These are phyloP conservation scores for Clitoria ternatea DNA, from an alignment of 306 rosid species.

Conservation along the genomic window DNA sequence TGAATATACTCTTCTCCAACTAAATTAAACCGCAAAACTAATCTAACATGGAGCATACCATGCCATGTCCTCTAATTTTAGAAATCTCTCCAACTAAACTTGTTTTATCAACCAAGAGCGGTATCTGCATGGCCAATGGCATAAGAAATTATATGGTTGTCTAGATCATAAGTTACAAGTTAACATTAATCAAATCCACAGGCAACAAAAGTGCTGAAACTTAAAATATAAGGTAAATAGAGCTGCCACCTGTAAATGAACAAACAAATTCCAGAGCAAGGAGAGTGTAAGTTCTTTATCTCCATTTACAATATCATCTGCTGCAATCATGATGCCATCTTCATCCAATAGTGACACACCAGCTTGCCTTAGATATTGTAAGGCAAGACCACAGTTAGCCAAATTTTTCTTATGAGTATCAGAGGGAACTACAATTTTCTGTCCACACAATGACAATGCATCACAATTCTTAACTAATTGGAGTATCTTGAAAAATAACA, in stretches of 20 bases:
- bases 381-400: constrained; percentile 64
- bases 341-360: constrained; percentile 67
- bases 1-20: background rate
- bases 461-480: constrained; percentile 29
- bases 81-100: constrained; percentile 63
- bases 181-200: constrained; percentile 2
- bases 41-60: constrained; percentile 36
- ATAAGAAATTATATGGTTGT: background rate
- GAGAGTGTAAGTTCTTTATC: constrained; percentile 82
- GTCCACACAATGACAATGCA: constrained; percentile 34
- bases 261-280: constrained; percentile 88
- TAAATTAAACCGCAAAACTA: constrained; percentile 3
- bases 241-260: constrained; percentile 66
- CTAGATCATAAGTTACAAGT: constrained; percentile 3
- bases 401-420: constrained; percentile 67
- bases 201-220: background rate
- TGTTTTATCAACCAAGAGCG: constrained; percentile 78
- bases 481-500: background rate
- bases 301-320: constrained; percentile 67
- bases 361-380: constrained; percentile 79
- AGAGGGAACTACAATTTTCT: constrained; percentile 86
- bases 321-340: constrained; percentile 59
- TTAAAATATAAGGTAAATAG: constrained; percentile 4
- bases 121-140: constrained; percentile 58
- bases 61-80: constrained; percentile 55